Percentiles rank a stretch among this genome's conserved stretches.
These are phyloP conservation scores for Prunus mume DNA, from an alignment of 306 rosid genomes.

Conservation along the genomic window DNA sequence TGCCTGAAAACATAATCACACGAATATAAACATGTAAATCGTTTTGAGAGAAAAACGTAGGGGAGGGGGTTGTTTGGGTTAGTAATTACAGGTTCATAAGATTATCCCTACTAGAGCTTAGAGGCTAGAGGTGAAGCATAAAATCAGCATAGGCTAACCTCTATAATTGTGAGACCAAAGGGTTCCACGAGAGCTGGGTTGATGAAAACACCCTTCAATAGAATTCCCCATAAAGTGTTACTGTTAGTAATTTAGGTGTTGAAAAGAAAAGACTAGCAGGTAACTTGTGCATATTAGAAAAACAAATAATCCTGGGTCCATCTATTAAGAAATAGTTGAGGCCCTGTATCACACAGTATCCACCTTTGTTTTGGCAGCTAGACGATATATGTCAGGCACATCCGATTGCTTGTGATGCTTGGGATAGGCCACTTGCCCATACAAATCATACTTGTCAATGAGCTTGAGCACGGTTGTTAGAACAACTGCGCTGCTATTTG, in stretches of 20 bases:
- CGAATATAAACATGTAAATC: neutral
- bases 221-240: slow-evolving; percentile 15
- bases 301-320: neutral
- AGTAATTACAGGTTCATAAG: neutral
- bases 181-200: slow-evolving; percentile 91
- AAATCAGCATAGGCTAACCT: slow-evolving; percentile 33
- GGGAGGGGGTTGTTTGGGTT: neutral
- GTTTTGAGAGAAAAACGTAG: neutral
- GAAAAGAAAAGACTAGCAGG: slow-evolving; percentile 6
- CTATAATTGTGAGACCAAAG: slow-evolving; percentile 81
- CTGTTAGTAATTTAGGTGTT: slow-evolving; percentile 21
- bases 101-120: neutral
- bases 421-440: slow-evolving; percentile 85
- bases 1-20: slow-evolving; percentile 43
- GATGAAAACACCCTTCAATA: slow-evolving; percentile 78
- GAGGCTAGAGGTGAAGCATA: neutral
- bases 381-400: slow-evolving; percentile 75
- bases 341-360: neutral
- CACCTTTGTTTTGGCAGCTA: slow-evolving; percentile 87
- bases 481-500: slow-evolving; percentile 61
- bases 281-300: neutral
- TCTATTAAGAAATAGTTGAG: neutral
- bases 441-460: slow-evolving; percentile 74
- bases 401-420: slow-evolving; percentile 84
- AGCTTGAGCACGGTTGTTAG: slow-evolving; percentile 67